These are phyloP conservation scores for Casaregolazyma lundiana DNA, from an alignment of 1,139 yeast genomes.

Conservation along the genomic window DNA sequence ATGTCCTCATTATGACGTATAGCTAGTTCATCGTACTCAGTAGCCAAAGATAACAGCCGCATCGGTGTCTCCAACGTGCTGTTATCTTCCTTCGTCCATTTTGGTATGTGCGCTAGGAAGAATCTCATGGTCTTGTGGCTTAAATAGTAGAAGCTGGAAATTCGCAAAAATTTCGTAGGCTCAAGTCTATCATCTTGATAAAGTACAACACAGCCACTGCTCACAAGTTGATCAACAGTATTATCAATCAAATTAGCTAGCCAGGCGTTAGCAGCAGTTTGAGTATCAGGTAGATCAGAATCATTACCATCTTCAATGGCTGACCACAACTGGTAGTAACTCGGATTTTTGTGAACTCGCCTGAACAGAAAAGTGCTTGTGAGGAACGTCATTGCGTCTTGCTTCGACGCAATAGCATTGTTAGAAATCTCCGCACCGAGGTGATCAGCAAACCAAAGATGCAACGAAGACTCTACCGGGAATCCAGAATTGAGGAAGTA, in stretches of 20 bases:
- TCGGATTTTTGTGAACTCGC: slow-evolving; percentile 92
- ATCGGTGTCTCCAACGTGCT: slow-evolving; percentile 3
- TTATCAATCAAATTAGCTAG: slow-evolving; percentile 68
- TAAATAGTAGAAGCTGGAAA: slow-evolving; percentile 87
- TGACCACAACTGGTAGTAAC: slow-evolving; percentile 87
- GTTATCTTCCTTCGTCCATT: neutral
- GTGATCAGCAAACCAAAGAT: slow-evolving; percentile 89
- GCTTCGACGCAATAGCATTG: slow-evolving; percentile 75
- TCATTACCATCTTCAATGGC: slow-evolving; percentile 14
- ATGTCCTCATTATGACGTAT: slow-evolving; percentile 94
- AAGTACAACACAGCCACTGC: slow-evolving; percentile 64
- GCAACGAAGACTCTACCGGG: slow-evolving; percentile 95
- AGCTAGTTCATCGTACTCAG: slow-evolving; percentile 88
- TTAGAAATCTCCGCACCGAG: slow-evolving; percentile 94
- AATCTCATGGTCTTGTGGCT: slow-evolving; percentile 85
- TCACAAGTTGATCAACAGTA: slow-evolving; percentile 62
- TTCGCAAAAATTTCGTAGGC: slow-evolving; percentile 77
- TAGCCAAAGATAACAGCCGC: slow-evolving; percentile 50
- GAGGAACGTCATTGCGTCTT: slow-evolving; percentile 87
- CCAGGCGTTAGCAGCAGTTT: slow-evolving; percentile 47
- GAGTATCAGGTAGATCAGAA: slow-evolving; percentile 15
- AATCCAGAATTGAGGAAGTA: slow-evolving; percentile 93
- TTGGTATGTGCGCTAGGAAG: slow-evolving; percentile 42
- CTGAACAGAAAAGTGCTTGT: slow-evolving; percentile 94
- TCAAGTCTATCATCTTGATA: slow-evolving; percentile 42